A percentile compares a stretch with the other conserved stretches of the same genome.
Conservation (phyloP, 139 green algal genomes). For the Volvox reticuliferus region DNA sequence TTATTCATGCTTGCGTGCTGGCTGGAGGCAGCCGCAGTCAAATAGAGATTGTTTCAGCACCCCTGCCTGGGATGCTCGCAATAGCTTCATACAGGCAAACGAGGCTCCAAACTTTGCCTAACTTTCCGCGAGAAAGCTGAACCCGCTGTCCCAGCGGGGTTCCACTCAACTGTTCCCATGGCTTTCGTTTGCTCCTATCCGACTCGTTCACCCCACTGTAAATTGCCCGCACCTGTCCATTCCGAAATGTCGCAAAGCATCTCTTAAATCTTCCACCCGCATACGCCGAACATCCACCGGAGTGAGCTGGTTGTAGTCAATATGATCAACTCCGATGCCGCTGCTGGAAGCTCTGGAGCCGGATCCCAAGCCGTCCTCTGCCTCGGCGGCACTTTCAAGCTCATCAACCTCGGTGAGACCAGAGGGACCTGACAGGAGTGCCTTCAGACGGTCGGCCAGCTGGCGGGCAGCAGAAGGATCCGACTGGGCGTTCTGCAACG, state of each 20-base stretch:
- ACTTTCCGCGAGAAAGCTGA: too few relatives aligned
- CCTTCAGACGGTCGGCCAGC: not conserved
- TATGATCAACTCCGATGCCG: not conserved
- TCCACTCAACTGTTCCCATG: too few relatives aligned
- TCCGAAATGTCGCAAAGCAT: conserved; percentile 9
- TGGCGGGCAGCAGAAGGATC: not conserved
- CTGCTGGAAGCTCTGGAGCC: not conserved
- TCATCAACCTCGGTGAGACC: not conserved
- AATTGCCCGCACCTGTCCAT: conserved; percentile 23
- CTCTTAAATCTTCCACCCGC: conserved; percentile 45
- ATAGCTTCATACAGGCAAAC: too few relatives aligned
- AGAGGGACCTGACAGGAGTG: not conserved
- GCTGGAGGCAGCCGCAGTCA: too few relatives aligned
- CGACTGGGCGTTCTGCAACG: not conserved
- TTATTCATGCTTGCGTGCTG: too few relatives aligned
- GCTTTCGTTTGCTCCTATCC: too few relatives aligned
- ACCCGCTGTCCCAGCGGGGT: too few relatives aligned
- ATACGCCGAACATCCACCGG: conserved; percentile 15
- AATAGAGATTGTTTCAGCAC: too few relatives aligned
- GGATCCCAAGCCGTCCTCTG: not conserved
- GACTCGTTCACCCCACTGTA: too few relatives aligned
- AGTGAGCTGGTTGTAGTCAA: conserved; percentile 11
- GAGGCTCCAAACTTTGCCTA: too few relatives aligned
- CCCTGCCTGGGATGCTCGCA: too few relatives aligned
- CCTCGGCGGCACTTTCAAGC: not conserved